Base-by-base conservation (phyloP, 805 yeast species). In the Saccharomycopsis sp. region DNA sequence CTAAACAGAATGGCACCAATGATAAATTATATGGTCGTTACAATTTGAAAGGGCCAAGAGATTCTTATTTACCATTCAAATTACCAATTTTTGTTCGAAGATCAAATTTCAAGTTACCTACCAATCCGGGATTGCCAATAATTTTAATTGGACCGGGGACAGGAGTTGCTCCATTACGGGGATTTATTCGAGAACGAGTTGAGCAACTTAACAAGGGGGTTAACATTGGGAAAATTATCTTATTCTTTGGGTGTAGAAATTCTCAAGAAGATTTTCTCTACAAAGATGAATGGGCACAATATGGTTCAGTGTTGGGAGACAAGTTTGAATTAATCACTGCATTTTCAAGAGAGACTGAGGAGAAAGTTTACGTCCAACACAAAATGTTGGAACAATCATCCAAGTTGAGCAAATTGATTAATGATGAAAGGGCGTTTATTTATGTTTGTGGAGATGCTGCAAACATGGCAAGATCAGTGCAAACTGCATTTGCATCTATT, bases 371-470 rank as follows among this genome's bases (percentile, higher is more conserved):
- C 56, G 98, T 90, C 46, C 98, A 90, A 67, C 81, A 93, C 59
- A 77, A 74, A 52, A 59, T 93, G 54, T 54, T 62, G 40, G 84
- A 79, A 56, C 58, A 72, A 53, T 67, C 74, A 52, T 57, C 61
- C 40, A 59, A 66, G 21, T 60, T 79, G 31, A 53, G 57, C 38
- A 51, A 58, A 21, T 51, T 68, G 39, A 64, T 84, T 45, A n/a
- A n/a, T n/a, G 77, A 79, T 55, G 67, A 76, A 39, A 96, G 96
- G 47, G 97, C 96, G 0, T 84, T 79, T 61, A 74, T 90, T 54
- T 90, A 93, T 62, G 95, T 90, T 31, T 90, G 98, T 72, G 98
- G 97, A 60, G 97, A 93, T 67, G 97, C 98, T 21, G 76, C 84
- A 23, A 77, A 75, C 53, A 93, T 90, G 98, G 96, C 97, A 3